Evolutionary conservation across 306 rosid genomes (phyloP).

Genomic region (Glycine soja): DNA sequence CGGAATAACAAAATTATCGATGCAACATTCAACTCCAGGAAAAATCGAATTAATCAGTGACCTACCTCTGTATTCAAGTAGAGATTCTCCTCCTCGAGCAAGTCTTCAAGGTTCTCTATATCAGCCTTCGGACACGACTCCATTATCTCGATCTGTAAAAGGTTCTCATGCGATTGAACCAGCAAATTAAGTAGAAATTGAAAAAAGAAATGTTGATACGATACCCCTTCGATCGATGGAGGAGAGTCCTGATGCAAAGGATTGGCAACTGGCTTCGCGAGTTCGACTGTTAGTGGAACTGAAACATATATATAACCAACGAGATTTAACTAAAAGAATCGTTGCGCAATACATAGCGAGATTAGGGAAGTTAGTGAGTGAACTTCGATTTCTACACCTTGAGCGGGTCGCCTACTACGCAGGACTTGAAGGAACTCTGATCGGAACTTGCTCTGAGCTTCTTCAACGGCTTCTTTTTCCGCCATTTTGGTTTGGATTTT

Average conservation of each 20-base stretch:
- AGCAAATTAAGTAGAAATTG: not conserved
- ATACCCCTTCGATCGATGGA: constrained; percentile 64
- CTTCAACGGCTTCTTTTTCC: constrained; percentile 45
- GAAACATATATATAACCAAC: constrained; percentile 36
- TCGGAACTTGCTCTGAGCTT: constrained; percentile 58
- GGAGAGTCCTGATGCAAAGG: constrained; percentile 60
- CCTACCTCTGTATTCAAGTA: constrained; percentile 81
- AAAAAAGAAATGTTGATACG: constrained; percentile 24
- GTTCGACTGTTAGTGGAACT: constrained; percentile 68
- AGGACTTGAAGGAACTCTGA: constrained; percentile 61
- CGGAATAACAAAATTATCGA: not conserved
- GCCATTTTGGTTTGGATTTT: constrained; percentile 51
- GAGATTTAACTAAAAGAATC: not conserved
- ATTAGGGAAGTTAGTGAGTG: not conserved
- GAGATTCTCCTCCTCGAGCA: constrained; percentile 74
- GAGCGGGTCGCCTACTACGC: constrained; percentile 55
- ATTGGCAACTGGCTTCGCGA: constrained; percentile 59
- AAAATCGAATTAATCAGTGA: constrained; percentile 16
- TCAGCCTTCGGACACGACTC: constrained; percentile 69
- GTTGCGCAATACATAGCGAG: not conserved
- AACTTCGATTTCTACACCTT: constrained; percentile 51
- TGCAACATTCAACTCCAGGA: constrained; percentile 1
- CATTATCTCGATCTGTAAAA: constrained; percentile 54
- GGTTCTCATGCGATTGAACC: constrained; percentile 9
- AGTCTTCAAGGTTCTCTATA: constrained; percentile 55